Conservation (phyloP, 805 yeast species). For the Myxozyma sirexii region DNA sequence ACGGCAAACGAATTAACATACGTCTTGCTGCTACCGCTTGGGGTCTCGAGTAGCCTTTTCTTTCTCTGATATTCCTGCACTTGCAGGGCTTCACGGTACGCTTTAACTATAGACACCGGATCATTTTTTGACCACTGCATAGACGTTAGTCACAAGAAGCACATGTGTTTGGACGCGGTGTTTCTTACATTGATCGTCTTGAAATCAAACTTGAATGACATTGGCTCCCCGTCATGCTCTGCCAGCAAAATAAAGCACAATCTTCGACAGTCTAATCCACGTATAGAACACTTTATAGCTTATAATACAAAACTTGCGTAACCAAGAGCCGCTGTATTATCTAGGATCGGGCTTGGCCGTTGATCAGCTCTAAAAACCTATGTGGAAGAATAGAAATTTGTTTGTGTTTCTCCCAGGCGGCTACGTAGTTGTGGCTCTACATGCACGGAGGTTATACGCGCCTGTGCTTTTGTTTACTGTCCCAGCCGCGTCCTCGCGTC, state of each 20-base stretch:
- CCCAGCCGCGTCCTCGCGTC: not conserved
- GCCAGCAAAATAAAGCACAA: not conserved
- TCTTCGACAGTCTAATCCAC: not conserved
- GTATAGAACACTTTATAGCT: not conserved
- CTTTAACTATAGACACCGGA: slow-evolving; percentile 37
- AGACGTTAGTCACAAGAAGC: not conserved
- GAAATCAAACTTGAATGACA: slow-evolving; percentile 30
- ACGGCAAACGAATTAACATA: not conserved
- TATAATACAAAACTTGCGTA: not conserved
- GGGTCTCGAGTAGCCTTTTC: slow-evolving; percentile 9
- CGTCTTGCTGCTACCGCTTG: not conserved
- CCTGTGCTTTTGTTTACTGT: not conserved
- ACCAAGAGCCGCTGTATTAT: too few species aligned
- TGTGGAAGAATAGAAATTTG: not conserved
- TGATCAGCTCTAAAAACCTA: not conserved
- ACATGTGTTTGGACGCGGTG: not conserved
- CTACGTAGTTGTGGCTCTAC: not conserved
- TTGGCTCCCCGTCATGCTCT: slow-evolving; percentile 2
- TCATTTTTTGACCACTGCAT: slow-evolving; percentile 35
- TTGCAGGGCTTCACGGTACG: slow-evolving; percentile 39
- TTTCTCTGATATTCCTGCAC: slow-evolving; percentile 26
- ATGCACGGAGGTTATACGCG: not conserved
- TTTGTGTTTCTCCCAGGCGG: not conserved
- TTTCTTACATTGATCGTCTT: slow-evolving; percentile 31
- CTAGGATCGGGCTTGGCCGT: too few species aligned